These are phyloP conservation scores for Colletotrichum neosansevieriae DNA, from an alignment of 2,329 filamentous ascomycete genomes.

Conservation along the genomic window DNA sequence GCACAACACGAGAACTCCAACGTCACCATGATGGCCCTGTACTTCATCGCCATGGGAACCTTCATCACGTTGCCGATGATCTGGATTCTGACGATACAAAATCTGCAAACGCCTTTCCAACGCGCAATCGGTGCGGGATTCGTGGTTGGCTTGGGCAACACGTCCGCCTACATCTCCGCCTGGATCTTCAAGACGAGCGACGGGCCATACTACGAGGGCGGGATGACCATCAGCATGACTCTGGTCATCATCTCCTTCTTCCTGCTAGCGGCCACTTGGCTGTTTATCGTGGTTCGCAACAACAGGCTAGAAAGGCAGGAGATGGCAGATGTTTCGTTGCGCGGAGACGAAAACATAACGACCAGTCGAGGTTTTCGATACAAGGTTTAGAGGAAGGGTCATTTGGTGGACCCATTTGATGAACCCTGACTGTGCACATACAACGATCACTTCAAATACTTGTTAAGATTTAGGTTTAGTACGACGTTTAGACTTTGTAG, in stretches of 20 bases:
- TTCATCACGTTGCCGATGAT: slow-evolving; percentile 41
- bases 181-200: slow-evolving; percentile 42
- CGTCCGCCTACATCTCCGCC: slow-evolving; percentile 42
- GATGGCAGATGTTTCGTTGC: background rate
- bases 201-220: slow-evolving; percentile 36
- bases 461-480: too few relatives aligned
- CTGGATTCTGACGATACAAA: slow-evolving; percentile 39
- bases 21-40: slow-evolving; percentile 41
- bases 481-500: too few relatives aligned
- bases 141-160: slow-evolving; percentile 55
- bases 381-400: background rate
- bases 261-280: slow-evolving; percentile 28
- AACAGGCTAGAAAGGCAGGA: slow-evolving; percentile 15
- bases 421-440: background rate
- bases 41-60: slow-evolving; percentile 39
- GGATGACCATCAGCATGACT: slow-evolving; percentile 39
- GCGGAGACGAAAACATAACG: background rate
- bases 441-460: background rate
- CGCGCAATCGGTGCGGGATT: slow-evolving; percentile 48
- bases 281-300: slow-evolving; percentile 30
- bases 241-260: slow-evolving; percentile 25
- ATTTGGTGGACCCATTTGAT: background rate
- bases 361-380: background rate
- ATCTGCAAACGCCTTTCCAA: slow-evolving; percentile 40
- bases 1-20: background rate